A percentile compares a stretch with the other conserved stretches of the same genome.
phyloP scores from a whole-genome alignment of 345 rosid genomes.

The Carallia pectinifolia region DNA sequence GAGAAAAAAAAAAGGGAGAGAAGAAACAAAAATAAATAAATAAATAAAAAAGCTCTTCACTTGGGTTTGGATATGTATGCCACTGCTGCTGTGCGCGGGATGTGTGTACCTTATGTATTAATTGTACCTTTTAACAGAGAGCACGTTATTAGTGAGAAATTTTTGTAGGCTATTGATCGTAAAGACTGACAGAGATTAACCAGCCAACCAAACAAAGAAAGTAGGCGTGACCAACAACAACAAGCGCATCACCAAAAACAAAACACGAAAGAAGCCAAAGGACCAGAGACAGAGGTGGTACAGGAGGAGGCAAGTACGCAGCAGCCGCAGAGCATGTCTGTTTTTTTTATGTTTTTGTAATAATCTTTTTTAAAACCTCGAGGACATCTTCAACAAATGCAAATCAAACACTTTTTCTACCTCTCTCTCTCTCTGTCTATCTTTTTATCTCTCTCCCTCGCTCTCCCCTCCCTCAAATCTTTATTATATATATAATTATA shows the following conservation, averaged over 20 bases:
- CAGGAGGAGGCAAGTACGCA: constrained; percentile 43
- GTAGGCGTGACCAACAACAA: background rate
- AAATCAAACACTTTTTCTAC: background rate
- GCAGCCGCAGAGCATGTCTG: constrained; percentile 63
- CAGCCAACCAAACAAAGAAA: constrained; percentile 5
- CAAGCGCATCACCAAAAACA: constrained; percentile 10
- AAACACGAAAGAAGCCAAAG: constrained; percentile 25
- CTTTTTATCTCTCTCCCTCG: background rate
- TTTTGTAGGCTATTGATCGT: background rate
- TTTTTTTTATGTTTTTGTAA: background rate
- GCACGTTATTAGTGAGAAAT: constrained; percentile 12
- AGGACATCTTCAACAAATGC: background rate
- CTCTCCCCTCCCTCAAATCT: too few species aligned
- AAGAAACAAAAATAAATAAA: constrained; percentile 1
- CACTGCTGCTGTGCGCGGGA: background rate
- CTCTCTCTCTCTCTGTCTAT: background rate
- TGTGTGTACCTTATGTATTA: background rate
- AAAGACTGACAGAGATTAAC: constrained; percentile 20
- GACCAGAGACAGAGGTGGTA: constrained; percentile 10
- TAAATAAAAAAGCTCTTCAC: constrained; percentile 1
- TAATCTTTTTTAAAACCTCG: background rate
- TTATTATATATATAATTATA: too few species aligned
- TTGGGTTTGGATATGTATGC: background rate
- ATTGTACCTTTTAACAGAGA: constrained; percentile 17
- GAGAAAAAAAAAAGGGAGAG: background rate